Percentiles rank a stretch among this genome's conserved stretches.
phyloP scores from a whole-genome alignment of 2,329 filamentous ascomycete species.

The Clarireedia hainanense region DNA sequence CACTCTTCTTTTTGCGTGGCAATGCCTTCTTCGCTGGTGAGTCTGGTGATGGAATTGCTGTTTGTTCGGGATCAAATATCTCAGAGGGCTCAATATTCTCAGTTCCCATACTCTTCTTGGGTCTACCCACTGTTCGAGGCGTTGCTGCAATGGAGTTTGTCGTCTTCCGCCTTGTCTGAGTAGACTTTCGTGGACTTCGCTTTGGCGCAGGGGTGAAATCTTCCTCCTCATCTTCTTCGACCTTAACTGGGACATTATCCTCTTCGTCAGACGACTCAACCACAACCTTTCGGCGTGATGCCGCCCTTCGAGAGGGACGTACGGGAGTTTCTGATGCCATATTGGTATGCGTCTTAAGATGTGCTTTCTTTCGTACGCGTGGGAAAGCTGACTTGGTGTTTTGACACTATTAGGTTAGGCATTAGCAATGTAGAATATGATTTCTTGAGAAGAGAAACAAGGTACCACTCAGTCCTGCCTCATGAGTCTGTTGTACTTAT shows the following conservation, averaged over 20 bases:
- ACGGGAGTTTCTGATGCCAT: constrained; percentile 32
- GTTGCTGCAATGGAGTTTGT: constrained; percentile 24
- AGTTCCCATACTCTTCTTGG: constrained; percentile 34
- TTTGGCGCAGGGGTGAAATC: constrained; percentile 65
- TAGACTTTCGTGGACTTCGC: constrained; percentile 48
- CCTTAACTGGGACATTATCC: constrained; percentile 55
- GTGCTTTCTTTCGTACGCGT: constrained; percentile 9
- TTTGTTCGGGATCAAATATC: constrained; percentile 49
- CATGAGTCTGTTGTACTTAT: neutral
- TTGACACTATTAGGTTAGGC: neutral
- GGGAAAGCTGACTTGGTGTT: neutral
- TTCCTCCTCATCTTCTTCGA: constrained; percentile 57
- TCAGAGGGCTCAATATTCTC: constrained; percentile 51
- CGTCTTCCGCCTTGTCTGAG: constrained; percentile 42
- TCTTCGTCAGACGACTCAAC: constrained; percentile 72
- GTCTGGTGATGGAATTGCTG: constrained; percentile 38
- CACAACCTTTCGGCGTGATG: constrained; percentile 62
- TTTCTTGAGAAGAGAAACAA: neutral
- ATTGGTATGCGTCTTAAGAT: neutral
- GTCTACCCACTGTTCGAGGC: constrained; percentile 31
- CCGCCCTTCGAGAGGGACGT: constrained; percentile 51
- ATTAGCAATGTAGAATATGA: neutral
- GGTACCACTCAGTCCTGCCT: neutral
- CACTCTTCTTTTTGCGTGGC: constrained; percentile 64
- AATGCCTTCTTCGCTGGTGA: constrained; percentile 49